Base-by-base conservation (phyloP, 257 asterid species). In the Fraxinus pennsylvanica region DNA sequence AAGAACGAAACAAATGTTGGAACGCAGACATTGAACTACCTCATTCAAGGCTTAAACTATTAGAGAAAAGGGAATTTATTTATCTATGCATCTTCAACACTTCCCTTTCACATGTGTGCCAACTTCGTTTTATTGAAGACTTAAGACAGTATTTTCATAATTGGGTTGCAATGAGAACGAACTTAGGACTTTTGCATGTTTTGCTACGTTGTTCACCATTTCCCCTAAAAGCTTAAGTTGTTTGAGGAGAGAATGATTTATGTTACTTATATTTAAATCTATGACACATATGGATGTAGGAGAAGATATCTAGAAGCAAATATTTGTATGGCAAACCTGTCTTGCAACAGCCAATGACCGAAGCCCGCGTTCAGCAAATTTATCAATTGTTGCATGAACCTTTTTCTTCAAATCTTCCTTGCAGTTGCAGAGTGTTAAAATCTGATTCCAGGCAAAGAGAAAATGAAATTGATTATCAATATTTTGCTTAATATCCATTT, bases 331-430 rank as follows among this genome's bases (percentile, higher is more conserved):
- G 10, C 74, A 79, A 76, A 93, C 98, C 97, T 94, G 98, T 89
- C 95, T 87, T 67, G 90, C 92, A 84, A 94, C 97, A 74, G 92
- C 98, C 87, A 94, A 80, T 8, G 98, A 94, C 52, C 98, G 89
- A 65, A 92, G 88, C 35, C 98, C 98, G 57, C 97, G 97, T 17
- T 92, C 98, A 6, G 97, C 98, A 38, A 85, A 92, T 59, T 90
- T 94, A 54, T 89, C 90, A 68, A 94, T 94, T 3, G 86, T 89
- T 1, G 84, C 9, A 69, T 90, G 97, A 71, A 92, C 97, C 79
- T 84, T 94, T 81, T 83, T 90, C 91, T 81, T 88, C 72, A 92
- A 69, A 71, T 92, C 97, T 74, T 93, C 96, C 82, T 83, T 89
- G 82, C 92, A 84, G 78, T 89, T 86, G 91, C 92, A 88, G 29